A percentile compares a stretch with the other conserved stretches of the same genome.
Conservation (phyloP, 495 filamentous ascomycete species). For the Hypoxylon lienhwacheense region DNA sequence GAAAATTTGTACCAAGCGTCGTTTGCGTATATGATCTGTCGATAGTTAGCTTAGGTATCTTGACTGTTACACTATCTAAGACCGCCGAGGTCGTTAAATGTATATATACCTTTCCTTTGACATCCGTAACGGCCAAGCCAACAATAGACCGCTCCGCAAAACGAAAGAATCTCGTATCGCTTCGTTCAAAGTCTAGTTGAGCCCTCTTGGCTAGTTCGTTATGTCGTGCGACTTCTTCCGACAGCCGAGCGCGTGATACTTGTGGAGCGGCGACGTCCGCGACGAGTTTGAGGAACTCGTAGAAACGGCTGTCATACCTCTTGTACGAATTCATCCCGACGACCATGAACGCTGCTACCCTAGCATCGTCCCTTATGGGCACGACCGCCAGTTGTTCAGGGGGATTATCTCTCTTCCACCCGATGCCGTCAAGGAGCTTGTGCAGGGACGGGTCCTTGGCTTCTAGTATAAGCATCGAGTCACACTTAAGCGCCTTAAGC, state of each 20-base stretch:
- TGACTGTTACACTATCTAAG: no score
- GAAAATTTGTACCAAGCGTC: slow-evolving; percentile 33
- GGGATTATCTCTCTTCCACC: slow-evolving; percentile 43
- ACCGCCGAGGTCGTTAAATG: background rate
- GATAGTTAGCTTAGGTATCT: background rate
- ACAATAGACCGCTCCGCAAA: slow-evolving; percentile 31
- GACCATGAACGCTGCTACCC: slow-evolving; percentile 48
- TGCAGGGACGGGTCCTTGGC: slow-evolving; percentile 20
- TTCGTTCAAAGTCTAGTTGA: slow-evolving; percentile 21
- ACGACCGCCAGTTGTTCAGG: slow-evolving; percentile 40
- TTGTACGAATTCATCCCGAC: slow-evolving; percentile 50
- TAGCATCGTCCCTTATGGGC: slow-evolving; percentile 40
- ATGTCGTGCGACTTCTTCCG: slow-evolving; percentile 28
- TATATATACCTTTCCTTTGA: slow-evolving; percentile 18
- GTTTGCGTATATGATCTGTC: slow-evolving; percentile 28
- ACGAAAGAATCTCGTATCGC: slow-evolving; percentile 31
- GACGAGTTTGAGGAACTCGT: slow-evolving; percentile 25
- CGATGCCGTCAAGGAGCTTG: slow-evolving; percentile 40
- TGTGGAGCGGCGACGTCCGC: slow-evolving; percentile 17
- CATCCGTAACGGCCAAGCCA: slow-evolving; percentile 25
- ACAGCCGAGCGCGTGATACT: slow-evolving; percentile 21
- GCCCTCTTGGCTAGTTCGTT: slow-evolving; percentile 26
- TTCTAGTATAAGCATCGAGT: slow-evolving; percentile 21
- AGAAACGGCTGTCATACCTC: slow-evolving; percentile 44
- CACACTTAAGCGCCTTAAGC: slow-evolving; percentile 54